These are phyloP conservation scores for Paramecium bursaria DNA, from an alignment of 73 alveolate species.

Conservation along the genomic window DNA sequence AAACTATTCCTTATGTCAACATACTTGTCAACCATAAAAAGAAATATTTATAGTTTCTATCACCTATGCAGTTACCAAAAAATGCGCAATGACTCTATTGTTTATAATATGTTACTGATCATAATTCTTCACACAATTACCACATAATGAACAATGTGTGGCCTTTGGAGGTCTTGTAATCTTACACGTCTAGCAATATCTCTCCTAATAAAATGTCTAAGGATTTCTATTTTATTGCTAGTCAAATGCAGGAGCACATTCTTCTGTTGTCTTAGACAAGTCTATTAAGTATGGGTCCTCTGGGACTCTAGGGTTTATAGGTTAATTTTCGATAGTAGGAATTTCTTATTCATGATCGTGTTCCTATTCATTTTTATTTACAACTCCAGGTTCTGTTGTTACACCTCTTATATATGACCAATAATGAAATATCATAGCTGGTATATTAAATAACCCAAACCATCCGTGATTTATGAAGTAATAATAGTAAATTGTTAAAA, in stretches of 20 bases:
- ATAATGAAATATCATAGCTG: too few species aligned
- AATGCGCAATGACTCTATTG: constrained; percentile 84
- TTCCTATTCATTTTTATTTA: neutral
- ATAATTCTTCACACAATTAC: constrained; percentile 89
- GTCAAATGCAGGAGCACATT: neutral
- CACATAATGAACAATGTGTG: constrained; percentile 91
- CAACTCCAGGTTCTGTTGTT: constrained; percentile 48
- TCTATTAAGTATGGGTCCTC: too few species aligned
- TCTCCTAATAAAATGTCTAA: constrained; percentile 69
- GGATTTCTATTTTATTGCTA: neutral
- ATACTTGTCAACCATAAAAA: constrained; percentile 63
- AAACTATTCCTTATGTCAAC: neutral
- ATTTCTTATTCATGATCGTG: too few species aligned
- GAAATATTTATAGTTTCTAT: constrained; percentile 90
- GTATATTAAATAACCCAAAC: too few species aligned
- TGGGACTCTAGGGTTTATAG: too few species aligned
- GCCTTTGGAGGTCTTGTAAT: constrained; percentile 91
- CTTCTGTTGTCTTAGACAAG: neutral
- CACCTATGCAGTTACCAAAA: constrained; percentile 94
- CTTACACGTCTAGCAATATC: constrained; percentile 88
- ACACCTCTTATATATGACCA: constrained; percentile 24
- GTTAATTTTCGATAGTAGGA: too few species aligned
- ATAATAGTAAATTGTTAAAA: too few species aligned
- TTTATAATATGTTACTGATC: constrained; percentile 75
- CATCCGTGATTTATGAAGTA: too few species aligned